Evolutionary conservation across 805 yeast genomes (phyloP).

Genomic region (Candida chilensis): DNA sequence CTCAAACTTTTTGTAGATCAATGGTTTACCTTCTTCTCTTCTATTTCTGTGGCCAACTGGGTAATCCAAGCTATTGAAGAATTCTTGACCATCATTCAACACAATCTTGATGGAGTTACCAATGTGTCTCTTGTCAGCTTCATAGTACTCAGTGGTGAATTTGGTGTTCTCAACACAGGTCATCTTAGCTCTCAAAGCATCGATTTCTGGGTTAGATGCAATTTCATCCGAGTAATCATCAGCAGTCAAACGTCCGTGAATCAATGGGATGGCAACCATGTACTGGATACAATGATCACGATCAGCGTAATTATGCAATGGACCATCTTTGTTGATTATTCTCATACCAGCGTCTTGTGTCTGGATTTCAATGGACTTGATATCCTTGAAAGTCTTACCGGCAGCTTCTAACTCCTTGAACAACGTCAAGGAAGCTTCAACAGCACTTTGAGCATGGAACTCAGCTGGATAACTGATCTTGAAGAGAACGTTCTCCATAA

Average conservation of each 20-base stretch:
- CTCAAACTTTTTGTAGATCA: slow-evolving; percentile 39
- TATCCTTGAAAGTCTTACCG: slow-evolving; percentile 39
- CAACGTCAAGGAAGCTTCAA: slow-evolving; percentile 43
- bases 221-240: slow-evolving; percentile 44
- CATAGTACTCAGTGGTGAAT: slow-evolving; percentile 44
- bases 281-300: slow-evolving; percentile 60
- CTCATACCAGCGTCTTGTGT: slow-evolving; percentile 56
- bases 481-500: slow-evolving; percentile 54
- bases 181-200: slow-evolving; percentile 44
- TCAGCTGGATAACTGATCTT: slow-evolving; percentile 60
- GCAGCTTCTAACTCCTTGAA: slow-evolving; percentile 20
- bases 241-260: slow-evolving; percentile 47
- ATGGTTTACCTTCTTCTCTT: slow-evolving; percentile 52
- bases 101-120: slow-evolving; percentile 45
- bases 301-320: slow-evolving; percentile 54
- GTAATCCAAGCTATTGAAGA: slow-evolving; percentile 44
- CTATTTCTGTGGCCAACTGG: slow-evolving; percentile 53
- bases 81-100: slow-evolving; percentile 41
- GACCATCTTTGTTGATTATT: slow-evolving; percentile 52
- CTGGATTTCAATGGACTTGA: slow-evolving; percentile 37
- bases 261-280: slow-evolving; percentile 50
- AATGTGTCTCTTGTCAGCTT: slow-evolving; percentile 46
- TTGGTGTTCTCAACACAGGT: slow-evolving; percentile 38
- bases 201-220: slow-evolving; percentile 44
- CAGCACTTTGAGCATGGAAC: slow-evolving; percentile 60